Evolutionary conservation across 352 stramenopile species (phyloP), one percentile per base, ranked within the genome.

Genomic region (Phytopythium cucurbitacearum): DNA sequence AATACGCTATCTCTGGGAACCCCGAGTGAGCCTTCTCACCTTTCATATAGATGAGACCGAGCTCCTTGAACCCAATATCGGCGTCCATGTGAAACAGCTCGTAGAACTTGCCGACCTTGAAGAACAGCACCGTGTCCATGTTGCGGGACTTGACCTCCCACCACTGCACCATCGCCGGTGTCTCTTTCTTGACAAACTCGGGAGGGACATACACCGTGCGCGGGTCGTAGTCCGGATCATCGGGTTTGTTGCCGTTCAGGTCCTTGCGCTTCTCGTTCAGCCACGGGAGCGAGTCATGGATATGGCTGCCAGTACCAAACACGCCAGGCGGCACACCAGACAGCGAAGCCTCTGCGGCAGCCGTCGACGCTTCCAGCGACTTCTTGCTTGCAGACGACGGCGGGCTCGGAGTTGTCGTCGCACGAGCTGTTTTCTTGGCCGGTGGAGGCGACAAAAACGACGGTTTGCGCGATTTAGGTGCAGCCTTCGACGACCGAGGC

Each of bases 41-140:
- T 73, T 99, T 99, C 97, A 99, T 99, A 72, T 99, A 99, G 49
- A 97, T 97, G 37, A 99, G 73, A 35, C 95, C 89, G 10, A 98
- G 69, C 45, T 99, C 88, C 52, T 95, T 87, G 44, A 99, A 97
- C 40, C 90, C 97, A 28, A 99, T 76, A 69, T 99, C 97, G 0
- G 98, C 97, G 69, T 99, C 98, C 87, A 98, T 98, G 76, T 99
- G 97, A 55, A 94, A 94, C 32, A 96, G 65, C 70, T 98, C 94
- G 69, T 98, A 98, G 53, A 99, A 98, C 69, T 98, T 98, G 49
- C 95, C 95, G 36, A 97, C 97, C 69, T 99, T 99, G 80, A 99
- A 99, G 52, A 99, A 97, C 1, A 99, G 72, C 2, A 99, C 82
- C 2, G 93, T 98, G 70, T 99, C 97, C 76, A 98, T 97, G 65